Evolutionary conservation across 73 alveolate species (phyloP).

Genomic region (Paramecium caudatum): DNA sequence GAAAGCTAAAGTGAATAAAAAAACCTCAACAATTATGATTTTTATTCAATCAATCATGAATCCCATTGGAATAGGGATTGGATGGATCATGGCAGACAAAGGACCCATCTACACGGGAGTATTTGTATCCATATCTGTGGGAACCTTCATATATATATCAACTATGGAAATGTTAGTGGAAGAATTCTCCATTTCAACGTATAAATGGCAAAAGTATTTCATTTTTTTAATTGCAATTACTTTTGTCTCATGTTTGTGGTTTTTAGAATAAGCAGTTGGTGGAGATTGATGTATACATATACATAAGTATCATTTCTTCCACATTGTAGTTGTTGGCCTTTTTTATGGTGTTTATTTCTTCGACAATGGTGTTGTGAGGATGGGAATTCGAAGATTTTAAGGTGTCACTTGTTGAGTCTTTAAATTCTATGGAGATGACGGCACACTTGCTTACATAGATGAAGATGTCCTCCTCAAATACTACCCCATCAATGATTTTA

Average conservation of each 20-base stretch:
- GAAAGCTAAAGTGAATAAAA: slow-evolving; percentile 64
- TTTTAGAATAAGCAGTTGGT: slow-evolving; percentile 71
- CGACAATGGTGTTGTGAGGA: slow-evolving; percentile 8
- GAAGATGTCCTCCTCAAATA: slow-evolving; percentile 24
- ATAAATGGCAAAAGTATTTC: slow-evolving; percentile 61
- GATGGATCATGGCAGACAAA: slow-evolving; percentile 83
- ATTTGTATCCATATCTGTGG: slow-evolving; percentile 90
- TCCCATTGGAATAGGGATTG: slow-evolving; percentile 91
- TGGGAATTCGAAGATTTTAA: not conserved
- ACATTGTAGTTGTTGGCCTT: not conserved
- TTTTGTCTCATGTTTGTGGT: slow-evolving; percentile 73
- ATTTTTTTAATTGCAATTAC: slow-evolving; percentile 70
- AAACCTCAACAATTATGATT: slow-evolving; percentile 73
- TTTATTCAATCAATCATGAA: slow-evolving; percentile 81
- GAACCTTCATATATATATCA: slow-evolving; percentile 93
- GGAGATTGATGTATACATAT: slow-evolving; percentile 34
- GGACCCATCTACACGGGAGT: slow-evolving; percentile 84
- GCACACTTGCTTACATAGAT: slow-evolving; percentile 38
- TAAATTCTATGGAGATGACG: no score
- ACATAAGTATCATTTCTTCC: slow-evolving; percentile 30
- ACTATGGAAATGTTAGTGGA: slow-evolving; percentile 93
- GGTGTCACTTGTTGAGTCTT: no score
- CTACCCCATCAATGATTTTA: slow-evolving; percentile 49
- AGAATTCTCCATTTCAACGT: slow-evolving; percentile 77
- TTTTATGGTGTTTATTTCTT: not conserved